phyloP scores from a whole-genome alignment of 2,329 filamentous ascomycete species.

The Xylaria sp. region DNA sequence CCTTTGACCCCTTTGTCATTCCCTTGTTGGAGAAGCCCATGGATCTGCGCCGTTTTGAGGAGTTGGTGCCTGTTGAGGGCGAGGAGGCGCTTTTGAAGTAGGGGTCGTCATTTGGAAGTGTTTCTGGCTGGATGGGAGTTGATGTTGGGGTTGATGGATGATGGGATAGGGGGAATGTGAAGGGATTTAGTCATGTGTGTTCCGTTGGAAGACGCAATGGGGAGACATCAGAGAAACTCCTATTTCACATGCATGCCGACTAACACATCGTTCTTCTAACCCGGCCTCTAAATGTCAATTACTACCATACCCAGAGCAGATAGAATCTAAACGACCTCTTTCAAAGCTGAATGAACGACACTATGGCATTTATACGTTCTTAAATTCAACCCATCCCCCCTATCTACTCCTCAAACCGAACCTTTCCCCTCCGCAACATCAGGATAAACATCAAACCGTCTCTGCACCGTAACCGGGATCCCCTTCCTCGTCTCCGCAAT shows the following conservation, averaged over 20 bases:
- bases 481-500: constrained; percentile 73
- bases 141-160: too few relatives aligned
- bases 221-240: too few relatives aligned
- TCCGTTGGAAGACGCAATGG: too few relatives aligned
- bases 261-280: too few relatives aligned
- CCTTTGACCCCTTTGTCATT: constrained; percentile 68
- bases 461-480: constrained; percentile 78
- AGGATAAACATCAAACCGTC: constrained; percentile 91
- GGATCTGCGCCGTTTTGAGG: constrained; percentile 63
- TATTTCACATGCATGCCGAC: too few relatives aligned
- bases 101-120: not conserved
- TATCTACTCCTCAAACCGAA: constrained; percentile 32
- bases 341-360: constrained; percentile 18
- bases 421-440: constrained; percentile 61
- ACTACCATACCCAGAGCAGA: not conserved
- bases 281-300: not conserved
- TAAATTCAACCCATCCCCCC: too few relatives aligned
- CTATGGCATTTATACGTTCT: too few relatives aligned
- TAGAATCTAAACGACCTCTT: not conserved
- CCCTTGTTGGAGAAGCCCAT: constrained; percentile 63
- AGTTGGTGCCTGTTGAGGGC: constrained; percentile 45
- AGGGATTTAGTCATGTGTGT: too few relatives aligned
- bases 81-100: constrained; percentile 27
- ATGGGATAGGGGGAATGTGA: too few relatives aligned
- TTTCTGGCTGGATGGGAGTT: not conserved